These are phyloP conservation scores for Gossypium lobatum DNA, from an alignment of 441 rosid genomes.

Conservation along the genomic window DNA sequence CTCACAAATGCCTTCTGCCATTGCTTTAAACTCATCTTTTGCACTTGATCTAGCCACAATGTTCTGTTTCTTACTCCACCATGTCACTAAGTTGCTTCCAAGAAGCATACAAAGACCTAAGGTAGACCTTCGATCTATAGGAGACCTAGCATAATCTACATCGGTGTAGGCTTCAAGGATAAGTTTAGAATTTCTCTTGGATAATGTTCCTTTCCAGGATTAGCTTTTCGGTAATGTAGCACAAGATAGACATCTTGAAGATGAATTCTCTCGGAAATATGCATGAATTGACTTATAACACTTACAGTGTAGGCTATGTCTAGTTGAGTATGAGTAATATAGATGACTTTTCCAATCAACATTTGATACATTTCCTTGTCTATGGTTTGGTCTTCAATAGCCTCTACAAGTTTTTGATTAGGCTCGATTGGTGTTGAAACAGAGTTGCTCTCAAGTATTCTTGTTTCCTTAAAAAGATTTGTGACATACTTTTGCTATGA, in stretches of 20 bases:
- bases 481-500: neutral
- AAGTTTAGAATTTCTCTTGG: neutral
- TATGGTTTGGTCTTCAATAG: neutral
- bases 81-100: neutral
- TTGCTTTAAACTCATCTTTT: neutral
- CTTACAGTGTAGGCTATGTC: neutral
- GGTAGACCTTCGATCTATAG: neutral
- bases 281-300: neutral
- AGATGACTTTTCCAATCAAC: neutral
- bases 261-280: neutral
- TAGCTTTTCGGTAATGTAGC: neutral
- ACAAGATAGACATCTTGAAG: neutral
- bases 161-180: neutral
- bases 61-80: neutral
- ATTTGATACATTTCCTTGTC: neutral
- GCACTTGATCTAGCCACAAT: neutral
- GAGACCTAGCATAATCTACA: neutral
- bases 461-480: neutral
- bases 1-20: too few relatives aligned
- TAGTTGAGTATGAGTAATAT: neutral
- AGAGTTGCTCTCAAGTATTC: neutral
- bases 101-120: neutral
- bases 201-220: neutral
- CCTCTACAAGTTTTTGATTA: neutral
- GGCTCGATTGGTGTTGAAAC: neutral